Evolutionary conservation across 2,329 filamentous ascomycete species (phyloP).

Genomic region (Alternaria solani): DNA sequence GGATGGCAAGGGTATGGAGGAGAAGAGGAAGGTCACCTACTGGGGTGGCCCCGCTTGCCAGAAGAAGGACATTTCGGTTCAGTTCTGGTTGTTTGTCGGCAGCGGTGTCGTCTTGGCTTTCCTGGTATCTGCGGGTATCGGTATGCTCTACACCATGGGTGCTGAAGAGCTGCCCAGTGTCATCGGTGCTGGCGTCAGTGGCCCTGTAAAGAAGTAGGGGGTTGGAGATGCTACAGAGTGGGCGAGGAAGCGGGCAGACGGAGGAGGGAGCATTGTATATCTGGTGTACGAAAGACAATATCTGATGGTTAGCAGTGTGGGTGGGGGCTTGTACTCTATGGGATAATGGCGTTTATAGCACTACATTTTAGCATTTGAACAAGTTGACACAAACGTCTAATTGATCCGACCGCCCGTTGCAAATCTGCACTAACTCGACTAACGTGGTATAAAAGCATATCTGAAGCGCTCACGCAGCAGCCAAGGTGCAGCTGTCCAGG

Average conservation of each 20-base stretch:
- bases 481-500: constrained; percentile 8
- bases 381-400: constrained; percentile 11
- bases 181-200: constrained; percentile 91
- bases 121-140: constrained; percentile 74
- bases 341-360: constrained; percentile 45
- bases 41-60: constrained; percentile 90
- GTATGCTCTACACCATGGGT: constrained; percentile 82
- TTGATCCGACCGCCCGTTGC: not conserved
- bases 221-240: constrained; percentile 36
- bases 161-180: constrained; percentile 90
- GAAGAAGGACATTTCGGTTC: constrained; percentile 87
- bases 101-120: constrained; percentile 76
- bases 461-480: constrained; percentile 5
- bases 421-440: not conserved
- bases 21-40: constrained; percentile 65
- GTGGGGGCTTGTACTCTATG: constrained; percentile 29
- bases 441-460: not conserved
- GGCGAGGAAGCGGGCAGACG: not conserved
- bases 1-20: constrained; percentile 56
- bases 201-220: constrained; percentile 58
- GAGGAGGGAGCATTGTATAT: constrained; percentile 35
- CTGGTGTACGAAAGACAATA: constrained; percentile 37
- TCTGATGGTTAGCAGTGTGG: constrained; percentile 28
- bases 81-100: constrained; percentile 85
- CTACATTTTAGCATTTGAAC: constrained; percentile 36